Evolutionary conservation across 140 eudicot genomes (phyloP).

Genomic region (Cichorium intybus): DNA sequence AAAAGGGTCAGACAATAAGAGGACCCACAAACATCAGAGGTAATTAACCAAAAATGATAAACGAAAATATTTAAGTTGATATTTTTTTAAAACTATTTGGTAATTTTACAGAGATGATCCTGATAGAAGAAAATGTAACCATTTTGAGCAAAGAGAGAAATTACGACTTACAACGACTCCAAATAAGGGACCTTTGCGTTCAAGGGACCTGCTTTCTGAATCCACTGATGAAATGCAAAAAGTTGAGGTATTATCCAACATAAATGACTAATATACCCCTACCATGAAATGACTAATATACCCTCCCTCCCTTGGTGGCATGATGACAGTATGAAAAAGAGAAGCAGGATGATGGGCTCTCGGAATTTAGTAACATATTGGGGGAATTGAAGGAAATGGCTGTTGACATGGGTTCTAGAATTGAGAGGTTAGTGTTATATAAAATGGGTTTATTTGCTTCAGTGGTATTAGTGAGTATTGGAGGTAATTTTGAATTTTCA

Average conservation of each 20-base stretch:
- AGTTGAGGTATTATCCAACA: constrained; percentile 67
- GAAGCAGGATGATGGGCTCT: constrained; percentile 85
- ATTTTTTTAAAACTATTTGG: neutral
- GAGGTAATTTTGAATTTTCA: no score
- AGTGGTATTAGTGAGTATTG: no score
- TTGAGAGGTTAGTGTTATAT: constrained; percentile 58
- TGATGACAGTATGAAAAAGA: constrained; percentile 76
- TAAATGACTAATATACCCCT: neutral
- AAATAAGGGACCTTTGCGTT: constrained; percentile 43
- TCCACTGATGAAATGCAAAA: constrained; percentile 82
- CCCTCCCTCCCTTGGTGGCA: neutral
- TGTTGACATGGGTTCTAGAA: constrained; percentile 91
- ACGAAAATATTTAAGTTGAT: neutral
- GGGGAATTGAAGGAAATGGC: constrained; percentile 95
- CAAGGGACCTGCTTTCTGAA: constrained; percentile 68
- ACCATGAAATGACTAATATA: neutral
- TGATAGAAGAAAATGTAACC: constrained; percentile 62
- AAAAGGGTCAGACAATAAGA: constrained; percentile 58
- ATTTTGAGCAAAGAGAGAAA: constrained; percentile 88
- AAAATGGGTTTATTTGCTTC: no score
- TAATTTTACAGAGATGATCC: constrained; percentile 60
- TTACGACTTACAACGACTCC: constrained; percentile 63
- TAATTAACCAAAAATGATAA: constrained; percentile 14
- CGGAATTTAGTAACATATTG: constrained; percentile 79
- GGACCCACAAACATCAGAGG: constrained; percentile 80